Base-by-base conservation (phyloP, 2,329 filamentous ascomycete genomes). In the Mycogone perniciosa region DNA sequence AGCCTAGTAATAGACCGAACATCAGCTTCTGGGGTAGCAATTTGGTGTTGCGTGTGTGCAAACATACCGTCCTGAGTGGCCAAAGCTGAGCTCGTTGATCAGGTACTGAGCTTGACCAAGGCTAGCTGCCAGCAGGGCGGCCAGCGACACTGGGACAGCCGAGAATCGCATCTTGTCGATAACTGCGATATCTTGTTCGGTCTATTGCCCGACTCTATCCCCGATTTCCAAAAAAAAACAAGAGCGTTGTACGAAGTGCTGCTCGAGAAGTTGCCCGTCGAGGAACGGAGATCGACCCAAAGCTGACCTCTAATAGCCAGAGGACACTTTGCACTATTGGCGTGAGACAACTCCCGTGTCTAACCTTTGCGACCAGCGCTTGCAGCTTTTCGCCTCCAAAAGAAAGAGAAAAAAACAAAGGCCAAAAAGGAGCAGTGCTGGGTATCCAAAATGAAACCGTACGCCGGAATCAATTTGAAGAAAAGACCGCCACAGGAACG, bases 1-100 rank as follows among this genome's bases (percentile, higher is more conserved):
- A 93, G 81, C 60, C 84, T 85, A 57, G 58, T 47, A 20, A 37
- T 38, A 27, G 11, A 29, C n/a, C 33, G 30, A 38, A 49, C 38
- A 51, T 33, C 11, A 37, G 13, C 37, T 48, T 44, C 46, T 38
- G 11, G 34, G 10, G 9, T 35, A 27, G 8, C 13, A 29, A 27
- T 44, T 40, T 30, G n/a, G 43, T 27, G 29, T 11, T n/a, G 26
- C 10, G 40, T 6, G 8, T 34, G 29, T 37, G 33, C 29, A 41
- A 33, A 59, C 68, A 40, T 71, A 86, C 84, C 75, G 80, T 60
- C 77, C 76, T 54, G 79, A 77, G 63, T 87, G 80, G 35, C 89
- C 89, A 66, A 95, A 95, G 66, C 87, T 91, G 44, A 89, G 77
- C 62, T 84, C 82, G 58, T 82, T 85, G 62, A 89, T 79, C 48